Base-by-base conservation (phyloP, 2,329 filamentous ascomycete species). In the Colletotrichum gigasporum region DNA sequence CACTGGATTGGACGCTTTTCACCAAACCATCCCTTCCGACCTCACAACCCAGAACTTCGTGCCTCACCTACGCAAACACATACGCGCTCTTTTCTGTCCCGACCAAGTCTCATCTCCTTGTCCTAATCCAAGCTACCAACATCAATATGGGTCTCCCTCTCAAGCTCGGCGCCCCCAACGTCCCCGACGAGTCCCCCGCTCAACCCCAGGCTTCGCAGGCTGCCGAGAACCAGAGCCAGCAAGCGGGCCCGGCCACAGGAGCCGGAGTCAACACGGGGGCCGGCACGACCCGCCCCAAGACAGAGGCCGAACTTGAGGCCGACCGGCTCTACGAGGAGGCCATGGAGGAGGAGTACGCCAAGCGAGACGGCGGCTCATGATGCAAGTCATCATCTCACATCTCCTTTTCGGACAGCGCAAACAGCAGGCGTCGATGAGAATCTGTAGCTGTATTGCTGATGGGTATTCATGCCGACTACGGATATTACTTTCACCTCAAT, bases 331-430 rank as follows among this genome's bases (percentile, higher is more conserved):
- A 86, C 54, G 82, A 85, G 64, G 83, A 85, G 72, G 72, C 76
- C 4, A 85, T 86, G 71, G 83, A 86, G 76, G 83, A 86, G 42
- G 83, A 85, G 72, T 86, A 85, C 66, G 83, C 83, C 44, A 86
- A 85, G 78, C 73, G 83, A 35, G 83, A 85, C 53, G 83, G 83
- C 6, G 84, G 84, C 26, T 78, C 82, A 14, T 85, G 63, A 65
- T n/a, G n/a, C n/a, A n/a, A n/a, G n/a, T n/a, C n/a, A n/a, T n/a
- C n/a, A 26, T 12, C 5, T 37, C 20, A 18, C 26, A 22, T 24
- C 20, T 2, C 2, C 11, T 8, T 24, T 8, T n/a, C n/a, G n/a
- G n/a, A n/a, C n/a, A 16, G 28, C 7, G 22, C n/a, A 41, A 11
- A 8, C 12, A 37, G 8, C 14, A 30, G 3, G 18, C 16, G 10